phyloP scores from a whole-genome alignment of 2,329 filamentous ascomycete genomes.

The Tympanopsis confertula region DNA sequence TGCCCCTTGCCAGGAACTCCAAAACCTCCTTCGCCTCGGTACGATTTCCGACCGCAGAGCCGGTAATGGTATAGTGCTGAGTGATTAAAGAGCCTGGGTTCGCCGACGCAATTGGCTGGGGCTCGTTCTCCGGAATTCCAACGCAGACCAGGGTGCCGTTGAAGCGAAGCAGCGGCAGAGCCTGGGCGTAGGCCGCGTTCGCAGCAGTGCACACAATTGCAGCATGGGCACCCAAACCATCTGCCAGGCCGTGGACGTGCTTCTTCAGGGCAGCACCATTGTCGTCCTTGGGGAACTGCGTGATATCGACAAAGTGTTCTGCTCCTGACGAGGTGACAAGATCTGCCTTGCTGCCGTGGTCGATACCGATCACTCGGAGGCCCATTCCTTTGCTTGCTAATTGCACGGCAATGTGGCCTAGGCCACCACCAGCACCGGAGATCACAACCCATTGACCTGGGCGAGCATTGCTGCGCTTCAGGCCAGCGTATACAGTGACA shows the following conservation, averaged over 20 bases:
- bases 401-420: constrained; percentile 55
- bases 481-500: constrained; percentile 54
- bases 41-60: constrained; percentile 35
- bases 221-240: constrained; percentile 45
- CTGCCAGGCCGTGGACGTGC: constrained; percentile 43
- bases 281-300: constrained; percentile 27
- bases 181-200: constrained; percentile 36
- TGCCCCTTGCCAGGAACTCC: constrained; percentile 28
- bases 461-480: constrained; percentile 46
- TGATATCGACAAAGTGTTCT: constrained; percentile 48
- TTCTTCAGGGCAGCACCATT: constrained; percentile 35
- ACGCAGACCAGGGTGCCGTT: constrained; percentile 38
- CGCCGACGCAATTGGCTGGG: constrained; percentile 28
- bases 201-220: constrained; percentile 43
- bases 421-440: constrained; percentile 46
- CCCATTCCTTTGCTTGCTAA: constrained; percentile 49
- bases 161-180: constrained; percentile 30
- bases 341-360: constrained; percentile 47
- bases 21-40: constrained; percentile 34
- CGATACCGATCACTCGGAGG: constrained; percentile 53
- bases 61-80: constrained; percentile 31
- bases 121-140: constrained; percentile 33
- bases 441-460: constrained; percentile 51
- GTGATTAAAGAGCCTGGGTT: constrained; percentile 26
- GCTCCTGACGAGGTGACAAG: constrained; percentile 48